These are phyloP conservation scores for Paramecium primaurelia DNA, from an alignment of 73 alveolate genomes.

Conservation along the genomic window DNA sequence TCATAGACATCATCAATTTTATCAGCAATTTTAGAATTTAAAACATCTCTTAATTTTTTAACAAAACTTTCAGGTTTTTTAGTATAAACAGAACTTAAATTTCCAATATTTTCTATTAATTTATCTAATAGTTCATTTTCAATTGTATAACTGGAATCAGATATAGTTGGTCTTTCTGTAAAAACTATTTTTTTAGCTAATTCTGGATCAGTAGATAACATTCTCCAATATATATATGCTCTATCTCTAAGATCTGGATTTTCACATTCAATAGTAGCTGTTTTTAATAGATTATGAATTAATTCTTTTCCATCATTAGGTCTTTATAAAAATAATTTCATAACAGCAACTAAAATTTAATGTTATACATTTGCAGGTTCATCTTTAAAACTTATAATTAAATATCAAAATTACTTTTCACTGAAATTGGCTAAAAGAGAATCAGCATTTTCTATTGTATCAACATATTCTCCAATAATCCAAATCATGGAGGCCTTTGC, in stretches of 20 bases:
- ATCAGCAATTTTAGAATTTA: constrained; percentile 76
- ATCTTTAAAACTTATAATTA: constrained; percentile 73
- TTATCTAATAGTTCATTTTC: constrained; percentile 87
- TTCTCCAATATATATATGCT: constrained; percentile 96
- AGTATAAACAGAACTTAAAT: constrained; percentile 90
- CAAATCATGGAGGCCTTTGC: constrained; percentile 99
- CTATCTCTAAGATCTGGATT: constrained; percentile 99
- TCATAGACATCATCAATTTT: constrained; percentile 73
- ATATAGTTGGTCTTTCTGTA: constrained; percentile 95
- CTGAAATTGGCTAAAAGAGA: constrained; percentile 89
- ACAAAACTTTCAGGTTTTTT: constrained; percentile 96
- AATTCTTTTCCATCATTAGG: constrained; percentile 78
- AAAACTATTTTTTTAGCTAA: constrained; percentile 88
- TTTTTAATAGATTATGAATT: constrained; percentile 72
- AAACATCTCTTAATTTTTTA: constrained; percentile 84
- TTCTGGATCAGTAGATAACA: constrained; percentile 93
- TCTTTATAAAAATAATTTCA: constrained; percentile 94
- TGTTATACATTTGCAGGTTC: constrained; percentile 76
- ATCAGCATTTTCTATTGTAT: constrained; percentile 96
- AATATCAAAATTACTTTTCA: constrained; percentile 66
- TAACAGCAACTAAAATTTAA: constrained; percentile 83
- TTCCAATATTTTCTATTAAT: constrained; percentile 89
- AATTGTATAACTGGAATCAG: constrained; percentile 89
- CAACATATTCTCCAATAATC: constrained; percentile 99
- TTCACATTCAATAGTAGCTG: constrained; percentile 90